Percentiles rank a stretch among this genome's conserved stretches.
phyloP scores from a whole-genome alignment of 257 asterid genomes.

The Ehretia macrophylla region DNA sequence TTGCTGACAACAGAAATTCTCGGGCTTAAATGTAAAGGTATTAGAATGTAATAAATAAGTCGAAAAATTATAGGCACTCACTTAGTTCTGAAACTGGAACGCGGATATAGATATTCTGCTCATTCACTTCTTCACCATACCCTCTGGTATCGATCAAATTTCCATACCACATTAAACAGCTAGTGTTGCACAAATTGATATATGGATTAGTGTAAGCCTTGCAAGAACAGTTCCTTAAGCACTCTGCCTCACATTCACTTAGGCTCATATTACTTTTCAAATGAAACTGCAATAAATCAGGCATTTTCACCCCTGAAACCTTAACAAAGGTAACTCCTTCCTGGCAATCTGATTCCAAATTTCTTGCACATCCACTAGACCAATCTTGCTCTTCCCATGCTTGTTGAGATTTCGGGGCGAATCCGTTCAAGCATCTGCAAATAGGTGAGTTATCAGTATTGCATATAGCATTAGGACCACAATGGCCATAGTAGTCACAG shows the following conservation, averaged over 20 bases:
- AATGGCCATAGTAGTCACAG: conserved; percentile 18
- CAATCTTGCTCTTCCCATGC: conserved; percentile 15
- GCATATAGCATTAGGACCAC: conserved; percentile 27
- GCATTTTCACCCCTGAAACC: conserved; percentile 16
- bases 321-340: conserved; percentile 5
- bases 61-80: neutral
- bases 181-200: conserved; percentile 11
- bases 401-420: conserved; percentile 11
- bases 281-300: conserved; percentile 15
- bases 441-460: conserved; percentile 2
- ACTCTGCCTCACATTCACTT: conserved; percentile 17
- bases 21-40: too few relatives aligned
- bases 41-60: too few relatives aligned
- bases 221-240: conserved; percentile 21
- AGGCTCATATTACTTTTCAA: conserved; percentile 8
- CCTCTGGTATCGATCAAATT: conserved; percentile 20
- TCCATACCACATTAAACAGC: conserved; percentile 26
- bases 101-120: conserved; percentile 15
- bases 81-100: conserved; percentile 25
- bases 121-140: neutral
- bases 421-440: conserved; percentile 22
- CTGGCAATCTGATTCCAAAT: conserved; percentile 4
- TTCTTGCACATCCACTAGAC: conserved; percentile 25
- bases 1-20: too few relatives aligned
- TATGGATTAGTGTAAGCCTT: conserved; percentile 20